phyloP scores from a whole-genome alignment of 116 monocot genomes.

The Thalassia testudinum region DNA sequence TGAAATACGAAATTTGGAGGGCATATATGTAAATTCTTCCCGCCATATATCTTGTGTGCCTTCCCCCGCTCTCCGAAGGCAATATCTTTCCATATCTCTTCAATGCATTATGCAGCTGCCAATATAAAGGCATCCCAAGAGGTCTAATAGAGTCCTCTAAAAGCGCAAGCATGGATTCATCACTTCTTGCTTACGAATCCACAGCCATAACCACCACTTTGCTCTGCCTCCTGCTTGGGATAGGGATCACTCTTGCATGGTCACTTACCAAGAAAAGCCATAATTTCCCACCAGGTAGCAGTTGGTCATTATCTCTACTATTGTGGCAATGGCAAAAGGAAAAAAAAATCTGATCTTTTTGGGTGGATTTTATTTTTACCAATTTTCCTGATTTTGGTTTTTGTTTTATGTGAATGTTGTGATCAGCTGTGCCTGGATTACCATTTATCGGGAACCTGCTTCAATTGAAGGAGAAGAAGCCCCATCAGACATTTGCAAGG shows the following conservation, averaged over 20 bases:
- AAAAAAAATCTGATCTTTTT: neutral
- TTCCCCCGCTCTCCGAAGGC: too few relatives aligned
- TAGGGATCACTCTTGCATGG: neutral
- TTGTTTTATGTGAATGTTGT: neutral
- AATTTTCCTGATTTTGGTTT: neutral
- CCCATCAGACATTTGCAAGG: conserved; percentile 14
- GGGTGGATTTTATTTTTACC: neutral
- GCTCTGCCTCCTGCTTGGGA: neutral
- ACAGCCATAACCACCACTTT: neutral
- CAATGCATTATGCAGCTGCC: too few relatives aligned
- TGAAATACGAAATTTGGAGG: too few relatives aligned
- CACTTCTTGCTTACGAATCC: too few relatives aligned
- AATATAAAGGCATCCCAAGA: too few relatives aligned
- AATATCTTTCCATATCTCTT: too few relatives aligned
- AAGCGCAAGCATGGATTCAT: too few relatives aligned
- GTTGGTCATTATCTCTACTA: too few relatives aligned
- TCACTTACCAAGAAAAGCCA: neutral
- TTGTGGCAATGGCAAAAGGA: neutral
- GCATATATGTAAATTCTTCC: too few relatives aligned
- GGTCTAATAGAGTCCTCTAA: too few relatives aligned
- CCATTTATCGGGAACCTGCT: conserved; percentile 85
- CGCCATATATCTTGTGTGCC: too few relatives aligned
- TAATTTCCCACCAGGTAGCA: neutral
- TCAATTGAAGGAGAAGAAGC: conserved; percentile 44
- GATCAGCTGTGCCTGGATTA: conserved; percentile 68